Percentiles rank a stretch among this genome's conserved stretches.
Evolutionary conservation across 768 basidiomycete genomes (phyloP).

Genomic region (Psilocybe sp.): DNA sequence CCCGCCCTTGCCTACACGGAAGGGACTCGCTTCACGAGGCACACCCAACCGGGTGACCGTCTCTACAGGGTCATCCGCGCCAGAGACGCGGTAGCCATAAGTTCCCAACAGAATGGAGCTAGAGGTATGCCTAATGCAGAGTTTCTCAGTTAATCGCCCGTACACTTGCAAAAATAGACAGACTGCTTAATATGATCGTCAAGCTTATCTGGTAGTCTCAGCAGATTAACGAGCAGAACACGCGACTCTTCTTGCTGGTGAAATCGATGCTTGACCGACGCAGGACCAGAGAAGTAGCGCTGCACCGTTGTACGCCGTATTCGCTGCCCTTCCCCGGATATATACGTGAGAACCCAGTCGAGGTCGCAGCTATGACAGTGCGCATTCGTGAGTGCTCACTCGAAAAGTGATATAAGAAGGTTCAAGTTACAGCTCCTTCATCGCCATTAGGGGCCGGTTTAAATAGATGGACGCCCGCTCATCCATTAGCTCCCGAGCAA

Average conservation of each 20-base stretch:
- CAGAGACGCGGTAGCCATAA: not conserved
- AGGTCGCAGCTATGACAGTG: constrained; percentile 2
- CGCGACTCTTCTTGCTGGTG: constrained; percentile 2
- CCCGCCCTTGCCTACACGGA: too few species aligned
- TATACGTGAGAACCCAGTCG: constrained; percentile 1
- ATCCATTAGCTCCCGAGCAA: constrained; percentile 14
- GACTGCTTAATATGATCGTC: constrained; percentile 1
- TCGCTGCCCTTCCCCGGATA: not conserved
- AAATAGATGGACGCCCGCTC: constrained; percentile 15
- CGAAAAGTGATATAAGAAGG: not conserved
- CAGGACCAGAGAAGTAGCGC: constrained; percentile 1
- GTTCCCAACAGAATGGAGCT: constrained; percentile 1
- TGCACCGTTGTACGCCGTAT: not conserved
- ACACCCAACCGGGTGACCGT: too few species aligned
- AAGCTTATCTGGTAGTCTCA: not conserved
- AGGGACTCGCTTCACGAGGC: too few species aligned
- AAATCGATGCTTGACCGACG: not conserved
- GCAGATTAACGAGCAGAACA: not conserved
- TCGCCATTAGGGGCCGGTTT: constrained; percentile 16
- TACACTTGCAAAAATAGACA: not conserved
- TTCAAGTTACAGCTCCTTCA: constrained; percentile 15
- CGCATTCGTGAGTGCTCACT: not conserved
- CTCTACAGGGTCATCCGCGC: not conserved
- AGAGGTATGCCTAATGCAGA: not conserved
- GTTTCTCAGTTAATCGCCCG: not conserved